Evolutionary conservation across 2,329 filamentous ascomycete genomes (phyloP).

Genomic region (Paraconiothyrium sp.): DNA sequence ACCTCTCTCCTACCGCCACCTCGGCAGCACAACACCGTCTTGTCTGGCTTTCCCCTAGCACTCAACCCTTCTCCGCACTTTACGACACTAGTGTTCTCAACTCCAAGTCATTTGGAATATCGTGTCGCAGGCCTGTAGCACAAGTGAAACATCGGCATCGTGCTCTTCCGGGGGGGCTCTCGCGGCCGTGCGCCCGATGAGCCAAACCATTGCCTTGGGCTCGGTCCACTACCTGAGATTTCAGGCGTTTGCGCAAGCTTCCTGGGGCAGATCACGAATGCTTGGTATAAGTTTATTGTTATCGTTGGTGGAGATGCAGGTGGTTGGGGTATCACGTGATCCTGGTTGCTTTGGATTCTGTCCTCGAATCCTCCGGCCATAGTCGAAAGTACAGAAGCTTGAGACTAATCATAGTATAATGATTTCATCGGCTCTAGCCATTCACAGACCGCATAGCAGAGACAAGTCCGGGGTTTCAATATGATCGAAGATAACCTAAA

Average conservation of each 20-base stretch:
- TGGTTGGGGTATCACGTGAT: neutral
- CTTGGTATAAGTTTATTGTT: conserved; percentile 4
- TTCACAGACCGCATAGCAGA: too few species aligned
- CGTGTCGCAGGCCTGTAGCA: conserved; percentile 7
- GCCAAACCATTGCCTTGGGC: conserved; percentile 5
- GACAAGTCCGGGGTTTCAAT: too few species aligned
- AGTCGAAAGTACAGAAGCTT: too few species aligned
- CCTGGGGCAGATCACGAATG: conserved; percentile 9
- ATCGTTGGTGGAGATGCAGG: too few species aligned
- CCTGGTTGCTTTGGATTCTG: too few species aligned
- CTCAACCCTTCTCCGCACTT: neutral
- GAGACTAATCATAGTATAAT: too few species aligned
- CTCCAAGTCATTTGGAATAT: neutral
- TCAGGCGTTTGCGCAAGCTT: conserved; percentile 8
- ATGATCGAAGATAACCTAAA: too few species aligned
- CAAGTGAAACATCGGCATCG: conserved; percentile 5
- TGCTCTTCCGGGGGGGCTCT: neutral
- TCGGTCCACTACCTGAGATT: conserved; percentile 3
- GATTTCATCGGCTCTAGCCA: too few species aligned
- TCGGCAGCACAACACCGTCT: neutral
- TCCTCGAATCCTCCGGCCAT: too few species aligned
- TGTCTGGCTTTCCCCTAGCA: neutral
- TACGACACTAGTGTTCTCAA: conserved; percentile 5
- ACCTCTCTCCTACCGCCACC: neutral
- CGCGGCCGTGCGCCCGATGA: neutral